Percentiles rank a stretch among this genome's conserved stretches.
Evolutionary conservation across 192 early-diverging fungal genomes (phyloP).

Genomic region (Radiomyces spectabilis): DNA sequence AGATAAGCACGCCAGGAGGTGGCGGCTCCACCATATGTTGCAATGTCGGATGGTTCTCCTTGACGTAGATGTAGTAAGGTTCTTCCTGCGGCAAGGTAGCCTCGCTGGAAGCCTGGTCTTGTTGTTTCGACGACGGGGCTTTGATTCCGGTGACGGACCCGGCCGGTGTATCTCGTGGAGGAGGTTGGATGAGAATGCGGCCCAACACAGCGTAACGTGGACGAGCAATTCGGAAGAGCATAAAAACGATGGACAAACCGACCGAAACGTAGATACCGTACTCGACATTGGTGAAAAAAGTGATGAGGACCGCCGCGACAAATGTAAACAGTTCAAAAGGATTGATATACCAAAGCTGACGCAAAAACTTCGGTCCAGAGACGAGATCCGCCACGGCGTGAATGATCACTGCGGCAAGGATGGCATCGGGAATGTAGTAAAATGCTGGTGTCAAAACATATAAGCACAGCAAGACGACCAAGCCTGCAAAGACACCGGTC

Average conservation of each 20-base stretch:
- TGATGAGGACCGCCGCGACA: conserved; percentile 40
- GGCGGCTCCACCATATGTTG: not conserved
- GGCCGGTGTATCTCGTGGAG: too few relatives aligned
- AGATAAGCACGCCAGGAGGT: conserved; percentile 6
- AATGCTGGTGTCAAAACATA: conserved; percentile 72
- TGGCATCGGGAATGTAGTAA: conserved; percentile 75
- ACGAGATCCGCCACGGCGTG: conserved; percentile 73
- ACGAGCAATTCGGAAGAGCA: conserved; percentile 69
- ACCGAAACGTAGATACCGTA: conserved; percentile 72
- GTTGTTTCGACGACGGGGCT: not conserved
- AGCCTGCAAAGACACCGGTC: conserved; percentile 67
- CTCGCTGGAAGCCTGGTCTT: not conserved
- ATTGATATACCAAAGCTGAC: conserved; percentile 49
- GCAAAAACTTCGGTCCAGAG: conserved; percentile 41
- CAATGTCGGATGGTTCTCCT: not conserved
- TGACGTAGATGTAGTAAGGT: conserved; percentile 1
- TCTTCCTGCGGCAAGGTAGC: not conserved
- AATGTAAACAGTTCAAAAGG: conserved; percentile 43
- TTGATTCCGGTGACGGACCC: not conserved
- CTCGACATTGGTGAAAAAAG: conserved; percentile 46
- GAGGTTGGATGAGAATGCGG: conserved; percentile 15
- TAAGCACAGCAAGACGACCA: conserved; percentile 70
- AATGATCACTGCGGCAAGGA: conserved; percentile 80
- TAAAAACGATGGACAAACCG: conserved; percentile 54
- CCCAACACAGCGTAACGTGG: conserved; percentile 44